Conservation (phyloP, 2,329 filamentous ascomycete species). For the Simplicillium aogashimaense region DNA sequence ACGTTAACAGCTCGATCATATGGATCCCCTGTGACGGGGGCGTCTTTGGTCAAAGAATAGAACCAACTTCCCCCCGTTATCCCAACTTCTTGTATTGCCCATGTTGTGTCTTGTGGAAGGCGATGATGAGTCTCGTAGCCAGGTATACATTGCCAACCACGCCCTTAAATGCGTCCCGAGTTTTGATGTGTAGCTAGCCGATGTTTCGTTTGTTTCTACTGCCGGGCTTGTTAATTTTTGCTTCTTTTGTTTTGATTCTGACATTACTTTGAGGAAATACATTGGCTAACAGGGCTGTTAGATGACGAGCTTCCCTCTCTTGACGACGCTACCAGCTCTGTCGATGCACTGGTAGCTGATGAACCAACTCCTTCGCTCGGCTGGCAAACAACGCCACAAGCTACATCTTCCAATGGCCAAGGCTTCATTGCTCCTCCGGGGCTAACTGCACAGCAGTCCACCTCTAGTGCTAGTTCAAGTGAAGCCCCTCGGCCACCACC, state of each 20-base stretch:
- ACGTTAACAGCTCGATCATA: constrained; percentile 38
- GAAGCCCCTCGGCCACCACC: constrained; percentile 14
- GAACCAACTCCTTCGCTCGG: constrained; percentile 13
- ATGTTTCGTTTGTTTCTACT: constrained; percentile 1
- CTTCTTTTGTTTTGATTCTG: constrained; percentile 5
- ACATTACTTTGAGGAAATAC: constrained; percentile 9
- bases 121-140: constrained; percentile 52
- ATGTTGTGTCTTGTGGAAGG: constrained; percentile 39
- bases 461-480: too few relatives aligned
- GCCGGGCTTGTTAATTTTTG: constrained; percentile 3
- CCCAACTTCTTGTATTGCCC: constrained; percentile 18
- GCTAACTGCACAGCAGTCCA: too few relatives aligned
- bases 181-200: too few relatives aligned
- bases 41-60: constrained; percentile 31
- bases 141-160: constrained; percentile 28
- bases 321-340: constrained; percentile 51
- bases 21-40: constrained; percentile 19
- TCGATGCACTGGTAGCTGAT: constrained; percentile 52
- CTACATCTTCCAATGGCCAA: too few relatives aligned
- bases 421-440: too few relatives aligned
- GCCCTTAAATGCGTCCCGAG: constrained; percentile 39
- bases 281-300: constrained; percentile 36
- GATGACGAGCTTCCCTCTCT: constrained; percentile 54
- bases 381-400: too few relatives aligned
- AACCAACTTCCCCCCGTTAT: constrained; percentile 24